phyloP scores from a whole-genome alignment of 2,329 filamentous ascomycete genomes.

The Fusarium heterosporum region DNA sequence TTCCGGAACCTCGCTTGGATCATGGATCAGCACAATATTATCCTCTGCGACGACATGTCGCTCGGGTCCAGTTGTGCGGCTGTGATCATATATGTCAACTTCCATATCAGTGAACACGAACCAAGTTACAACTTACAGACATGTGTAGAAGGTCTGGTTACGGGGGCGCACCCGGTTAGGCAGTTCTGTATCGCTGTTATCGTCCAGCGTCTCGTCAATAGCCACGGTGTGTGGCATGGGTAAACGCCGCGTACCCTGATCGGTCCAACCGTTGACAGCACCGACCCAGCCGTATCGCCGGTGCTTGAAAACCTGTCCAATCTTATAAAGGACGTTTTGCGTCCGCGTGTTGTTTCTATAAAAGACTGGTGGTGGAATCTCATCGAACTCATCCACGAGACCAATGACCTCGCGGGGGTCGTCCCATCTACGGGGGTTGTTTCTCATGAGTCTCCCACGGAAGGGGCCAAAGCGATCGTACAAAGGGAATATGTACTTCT shows the following conservation, averaged over 20 bases:
- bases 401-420: constrained; percentile 49
- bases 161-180: constrained; percentile 45
- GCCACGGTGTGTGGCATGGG: constrained; percentile 45
- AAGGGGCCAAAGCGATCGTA: constrained; percentile 59
- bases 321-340: constrained; percentile 62
- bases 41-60: constrained; percentile 69
- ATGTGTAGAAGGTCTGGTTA: constrained; percentile 76
- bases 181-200: constrained; percentile 47
- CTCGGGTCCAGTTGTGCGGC: constrained; percentile 51
- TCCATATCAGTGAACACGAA: background rate
- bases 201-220: constrained; percentile 45
- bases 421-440: constrained; percentile 45
- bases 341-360: constrained; percentile 45
- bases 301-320: constrained; percentile 89
- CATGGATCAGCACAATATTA: constrained; percentile 75
- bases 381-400: constrained; percentile 60
- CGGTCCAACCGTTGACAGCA: constrained; percentile 89
- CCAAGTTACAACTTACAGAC: constrained; percentile 72
- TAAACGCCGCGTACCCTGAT: constrained; percentile 53
- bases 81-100: constrained; percentile 28
- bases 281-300: constrained; percentile 82
- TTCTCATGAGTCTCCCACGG: constrained; percentile 45
- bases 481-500: constrained; percentile 73
- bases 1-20: constrained; percentile 61
- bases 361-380: constrained; percentile 53